These are phyloP conservation scores for Russula compacta DNA, from an alignment of 768 basidiomycete genomes.

Conservation along the genomic window DNA sequence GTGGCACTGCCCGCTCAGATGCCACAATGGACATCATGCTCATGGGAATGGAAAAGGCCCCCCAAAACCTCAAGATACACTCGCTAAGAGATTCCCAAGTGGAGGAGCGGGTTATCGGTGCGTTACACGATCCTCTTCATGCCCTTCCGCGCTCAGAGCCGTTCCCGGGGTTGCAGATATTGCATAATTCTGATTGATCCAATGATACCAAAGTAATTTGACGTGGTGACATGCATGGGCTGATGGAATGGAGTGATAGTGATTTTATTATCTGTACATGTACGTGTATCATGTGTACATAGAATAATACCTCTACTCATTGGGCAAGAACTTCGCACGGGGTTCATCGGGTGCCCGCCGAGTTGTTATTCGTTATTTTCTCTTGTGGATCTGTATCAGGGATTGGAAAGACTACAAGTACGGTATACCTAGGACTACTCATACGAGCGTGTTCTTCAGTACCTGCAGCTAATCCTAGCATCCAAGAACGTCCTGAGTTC, in stretches of 20 bases:
- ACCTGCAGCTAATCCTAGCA: conserved; percentile 1
- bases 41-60: background rate
- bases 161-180: background rate
- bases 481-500: conserved; percentile 9
- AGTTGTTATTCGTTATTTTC: too few relatives aligned
- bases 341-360: background rate
- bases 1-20: background rate
- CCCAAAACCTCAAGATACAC: background rate
- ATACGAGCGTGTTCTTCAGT: conserved; percentile 5
- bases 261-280: background rate
- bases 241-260: background rate
- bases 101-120: background rate
- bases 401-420: background rate
- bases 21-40: background rate
- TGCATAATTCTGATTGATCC: background rate
- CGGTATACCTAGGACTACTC: background rate
- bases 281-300: background rate
- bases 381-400: too few relatives aligned
- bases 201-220: background rate
- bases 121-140: background rate
- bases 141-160: background rate
- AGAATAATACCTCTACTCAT: background rate
- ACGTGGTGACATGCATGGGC: background rate
- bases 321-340: background rate
- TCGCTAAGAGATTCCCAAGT: background rate